phyloP scores from a whole-genome alignment of 2,329 filamentous ascomycete genomes.

The Fusarium oxysporum region DNA sequence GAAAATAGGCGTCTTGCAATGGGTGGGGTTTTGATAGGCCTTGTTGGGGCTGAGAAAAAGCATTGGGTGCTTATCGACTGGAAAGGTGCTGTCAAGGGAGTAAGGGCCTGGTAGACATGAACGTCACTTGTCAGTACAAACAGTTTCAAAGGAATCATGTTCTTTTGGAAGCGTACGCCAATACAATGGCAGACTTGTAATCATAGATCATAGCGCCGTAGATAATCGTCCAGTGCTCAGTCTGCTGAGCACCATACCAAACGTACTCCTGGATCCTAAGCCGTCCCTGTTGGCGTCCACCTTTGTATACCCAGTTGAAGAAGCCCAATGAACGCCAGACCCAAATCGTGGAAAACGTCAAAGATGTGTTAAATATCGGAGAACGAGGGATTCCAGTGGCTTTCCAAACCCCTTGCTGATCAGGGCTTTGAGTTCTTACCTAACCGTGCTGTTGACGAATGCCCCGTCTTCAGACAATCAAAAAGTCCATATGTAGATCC shows the following conservation, averaged over 20 bases:
- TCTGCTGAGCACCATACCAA: neutral
- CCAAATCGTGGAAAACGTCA: neutral
- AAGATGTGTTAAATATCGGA: neutral
- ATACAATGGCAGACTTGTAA: neutral
- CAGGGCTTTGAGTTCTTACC: neutral
- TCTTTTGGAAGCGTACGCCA: neutral
- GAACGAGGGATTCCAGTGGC: too few relatives aligned
- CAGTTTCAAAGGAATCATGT: neutral
- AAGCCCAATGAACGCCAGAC: neutral
- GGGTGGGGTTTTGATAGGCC: neutral
- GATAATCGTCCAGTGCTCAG: neutral
- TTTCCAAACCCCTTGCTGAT: neutral
- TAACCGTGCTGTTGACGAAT: neutral
- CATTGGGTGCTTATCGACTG: neutral
- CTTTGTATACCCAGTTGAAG: neutral
- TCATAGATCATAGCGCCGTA: conserved; percentile 5
- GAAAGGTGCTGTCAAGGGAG: neutral
- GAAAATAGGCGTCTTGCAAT: conserved; percentile 13
- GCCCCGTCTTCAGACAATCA: conserved; percentile 52
- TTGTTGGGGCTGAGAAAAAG: neutral
- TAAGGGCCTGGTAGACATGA: neutral
- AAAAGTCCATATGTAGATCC: conserved; percentile 55
- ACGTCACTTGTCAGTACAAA: neutral
- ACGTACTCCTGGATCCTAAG: neutral
- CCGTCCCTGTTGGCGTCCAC: neutral